Evolutionary conservation across 2,329 filamentous ascomycete genomes (phyloP).

Genomic region (Penicillium brevicompactum): DNA sequence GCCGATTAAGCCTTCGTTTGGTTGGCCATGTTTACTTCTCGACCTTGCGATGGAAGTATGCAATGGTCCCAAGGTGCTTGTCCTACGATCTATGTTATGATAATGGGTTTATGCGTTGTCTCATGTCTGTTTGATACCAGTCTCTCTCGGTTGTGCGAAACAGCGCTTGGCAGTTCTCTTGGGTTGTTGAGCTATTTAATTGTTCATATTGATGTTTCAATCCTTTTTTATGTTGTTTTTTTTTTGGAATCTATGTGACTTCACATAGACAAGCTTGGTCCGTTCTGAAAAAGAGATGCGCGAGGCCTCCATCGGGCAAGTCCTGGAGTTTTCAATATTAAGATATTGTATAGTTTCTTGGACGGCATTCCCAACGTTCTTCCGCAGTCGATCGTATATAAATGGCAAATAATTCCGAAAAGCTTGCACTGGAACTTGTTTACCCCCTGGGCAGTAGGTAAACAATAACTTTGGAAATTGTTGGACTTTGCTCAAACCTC

Average conservation of each 20-base stretch:
- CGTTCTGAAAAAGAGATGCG: too few species aligned
- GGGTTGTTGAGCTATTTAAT: neutral
- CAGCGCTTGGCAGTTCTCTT: conserved; percentile 3
- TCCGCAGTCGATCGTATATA: neutral
- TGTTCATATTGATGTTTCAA: conserved; percentile 1
- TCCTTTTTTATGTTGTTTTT: too few species aligned
- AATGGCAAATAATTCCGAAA: neutral
- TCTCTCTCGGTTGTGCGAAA: conserved; percentile 10
- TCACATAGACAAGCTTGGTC: too few species aligned
- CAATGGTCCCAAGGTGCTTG: neutral
- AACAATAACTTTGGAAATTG: too few species aligned
- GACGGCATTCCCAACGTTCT: neutral
- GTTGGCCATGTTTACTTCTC: neutral
- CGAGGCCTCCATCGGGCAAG: too few species aligned
- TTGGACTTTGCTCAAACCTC: too few species aligned
- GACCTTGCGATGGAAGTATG: neutral
- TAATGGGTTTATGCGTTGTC: conserved; percentile 19
- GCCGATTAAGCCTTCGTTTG: conserved; percentile 29
- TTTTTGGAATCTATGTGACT: too few species aligned
- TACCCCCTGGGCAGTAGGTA: too few species aligned
- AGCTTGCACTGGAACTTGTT: too few species aligned
- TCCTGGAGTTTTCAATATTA: neutral
- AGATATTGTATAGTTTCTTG: neutral
- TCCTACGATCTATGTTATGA: conserved; percentile 5
- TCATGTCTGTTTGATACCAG: conserved; percentile 21